Evolutionary conservation across 2,329 filamentous ascomycete genomes (phyloP), one percentile per base, ranked within the genome.

Genomic region (Orbilia quercus): DNA sequence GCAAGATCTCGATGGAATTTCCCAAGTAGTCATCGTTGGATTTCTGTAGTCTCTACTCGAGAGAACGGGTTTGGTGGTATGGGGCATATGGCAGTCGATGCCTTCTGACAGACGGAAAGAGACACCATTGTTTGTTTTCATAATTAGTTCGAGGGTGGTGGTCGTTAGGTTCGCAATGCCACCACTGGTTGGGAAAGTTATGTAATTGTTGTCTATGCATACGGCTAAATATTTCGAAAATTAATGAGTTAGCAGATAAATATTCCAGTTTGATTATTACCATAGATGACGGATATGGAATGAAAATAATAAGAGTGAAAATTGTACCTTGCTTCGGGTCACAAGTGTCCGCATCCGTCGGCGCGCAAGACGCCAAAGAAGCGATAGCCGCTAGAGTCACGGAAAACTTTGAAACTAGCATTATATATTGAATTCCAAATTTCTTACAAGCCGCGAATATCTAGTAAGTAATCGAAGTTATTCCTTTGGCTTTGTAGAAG

Each of bases 111-210:
- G 34, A n/a, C 59, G 59, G 18, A 63, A 25, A 20, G 25, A 34
- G 4, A 20, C 11, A 2, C 18, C 16, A 11, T 31, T 42, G 3
- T 25, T 42, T 4, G 59, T 44, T 53, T 38, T 25, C n/a, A 53
- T 16, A 5, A 22, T 63, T 9, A 63, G n/a, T 53, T 53, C 45
- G 28, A 63, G 59, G 22, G 16, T 63, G 47, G 16, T 51, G 18
- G 20, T 53, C 7, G 59, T 63, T 1, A 63, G 25, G 34, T 53
- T 63, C 23, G 45, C 34, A 14, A 53, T 42, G 1, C 47, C 59
- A 1, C 48, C 59, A 9, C 2, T 7, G 16, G 53, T 53, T 0
- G 59, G 45, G n/a, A 63, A 20, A 9, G 45, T 40, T 1, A 53
- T n/a, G 7, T 28, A 53, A 3, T 14, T n/a, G 7, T 42, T 20